These are phyloP conservation scores for Magnolia officinalis DNA, from an alignment of 164 flowering plant species.

Conservation along the genomic window DNA sequence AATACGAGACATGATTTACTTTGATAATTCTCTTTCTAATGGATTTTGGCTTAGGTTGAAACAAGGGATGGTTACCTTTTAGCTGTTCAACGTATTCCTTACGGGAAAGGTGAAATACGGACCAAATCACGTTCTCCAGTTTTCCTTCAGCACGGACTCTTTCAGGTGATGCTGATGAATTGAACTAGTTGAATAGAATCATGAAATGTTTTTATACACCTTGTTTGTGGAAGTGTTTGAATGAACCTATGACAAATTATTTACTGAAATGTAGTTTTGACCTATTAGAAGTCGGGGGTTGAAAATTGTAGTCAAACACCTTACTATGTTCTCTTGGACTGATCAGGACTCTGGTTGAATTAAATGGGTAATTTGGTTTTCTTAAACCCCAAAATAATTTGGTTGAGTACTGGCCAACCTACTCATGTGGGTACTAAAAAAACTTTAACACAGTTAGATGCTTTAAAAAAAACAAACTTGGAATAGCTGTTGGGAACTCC, in stretches of 20 bases:
- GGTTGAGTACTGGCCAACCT: too few species aligned
- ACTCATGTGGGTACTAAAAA: too few species aligned
- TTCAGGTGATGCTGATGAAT: slow-evolving; percentile 48
- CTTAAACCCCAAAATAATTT: not conserved
- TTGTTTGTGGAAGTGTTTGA: not conserved
- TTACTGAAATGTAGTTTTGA: too few species aligned
- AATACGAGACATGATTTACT: not conserved
- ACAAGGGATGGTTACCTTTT: slow-evolving; percentile 75
- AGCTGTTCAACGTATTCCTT: slow-evolving; percentile 70
- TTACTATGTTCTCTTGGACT: not conserved
- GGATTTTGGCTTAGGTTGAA: slow-evolving; percentile 37
- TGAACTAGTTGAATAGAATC: not conserved
- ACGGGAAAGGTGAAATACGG: slow-evolving; percentile 25
- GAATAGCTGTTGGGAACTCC: too few species aligned
- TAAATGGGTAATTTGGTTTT: not conserved
- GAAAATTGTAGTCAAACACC: not conserved
- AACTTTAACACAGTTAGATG: too few species aligned
- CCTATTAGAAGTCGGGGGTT: not conserved
- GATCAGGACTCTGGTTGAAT: not conserved
- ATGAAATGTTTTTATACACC: not conserved
- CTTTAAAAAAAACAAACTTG: too few species aligned
- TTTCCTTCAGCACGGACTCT: slow-evolving; percentile 80
- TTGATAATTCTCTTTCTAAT: not conserved
- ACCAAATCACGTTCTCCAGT: slow-evolving; percentile 55
- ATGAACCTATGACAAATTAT: not conserved